phyloP scores from a whole-genome alignment of 1,284 basidiomycete genomes.

The Sanghuangporus sanghuang region DNA sequence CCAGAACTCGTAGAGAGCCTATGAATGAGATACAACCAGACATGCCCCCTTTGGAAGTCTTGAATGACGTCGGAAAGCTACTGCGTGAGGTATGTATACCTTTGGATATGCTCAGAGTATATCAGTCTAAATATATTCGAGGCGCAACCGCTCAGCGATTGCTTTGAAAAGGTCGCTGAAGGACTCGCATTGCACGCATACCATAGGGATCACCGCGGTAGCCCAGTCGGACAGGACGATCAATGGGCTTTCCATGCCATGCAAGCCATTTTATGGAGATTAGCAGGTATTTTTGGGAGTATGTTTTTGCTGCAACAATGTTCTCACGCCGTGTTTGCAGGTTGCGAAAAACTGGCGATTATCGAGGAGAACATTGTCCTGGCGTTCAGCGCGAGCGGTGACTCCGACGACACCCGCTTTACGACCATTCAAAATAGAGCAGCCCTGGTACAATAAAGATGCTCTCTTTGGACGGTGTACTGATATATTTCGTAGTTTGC shows the following conservation, averaged over 20 bases:
- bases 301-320: neutral
- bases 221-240: slow-evolving; percentile 43
- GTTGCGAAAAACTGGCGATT: slow-evolving; percentile 58
- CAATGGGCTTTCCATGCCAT: slow-evolving; percentile 69
- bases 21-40: slow-evolving; percentile 74
- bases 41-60: slow-evolving; percentile 67
- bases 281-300: slow-evolving; percentile 45
- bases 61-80: slow-evolving; percentile 66
- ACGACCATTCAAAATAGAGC: slow-evolving; percentile 58
- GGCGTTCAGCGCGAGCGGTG: slow-evolving; percentile 53
- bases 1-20: slow-evolving; percentile 35
- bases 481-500: slow-evolving; percentile 28
- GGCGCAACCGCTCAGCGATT: slow-evolving; percentile 68
- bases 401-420: slow-evolving; percentile 56
- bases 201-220: slow-evolving; percentile 56
- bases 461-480: neutral
- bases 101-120: neutral
- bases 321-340: slow-evolving; percentile 31
- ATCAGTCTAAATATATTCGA: slow-evolving; percentile 25
- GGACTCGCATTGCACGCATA: slow-evolving; percentile 62
- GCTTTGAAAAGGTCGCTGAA: slow-evolving; percentile 64
- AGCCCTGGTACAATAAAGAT: slow-evolving; percentile 43
- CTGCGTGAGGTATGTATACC: slow-evolving; percentile 43
- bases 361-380: slow-evolving; percentile 67
- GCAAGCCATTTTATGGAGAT: slow-evolving; percentile 66